These are phyloP conservation scores for Rhodotorula kratochvilovae DNA, from an alignment of 768 basidiomycete genomes.

Conservation along the genomic window DNA sequence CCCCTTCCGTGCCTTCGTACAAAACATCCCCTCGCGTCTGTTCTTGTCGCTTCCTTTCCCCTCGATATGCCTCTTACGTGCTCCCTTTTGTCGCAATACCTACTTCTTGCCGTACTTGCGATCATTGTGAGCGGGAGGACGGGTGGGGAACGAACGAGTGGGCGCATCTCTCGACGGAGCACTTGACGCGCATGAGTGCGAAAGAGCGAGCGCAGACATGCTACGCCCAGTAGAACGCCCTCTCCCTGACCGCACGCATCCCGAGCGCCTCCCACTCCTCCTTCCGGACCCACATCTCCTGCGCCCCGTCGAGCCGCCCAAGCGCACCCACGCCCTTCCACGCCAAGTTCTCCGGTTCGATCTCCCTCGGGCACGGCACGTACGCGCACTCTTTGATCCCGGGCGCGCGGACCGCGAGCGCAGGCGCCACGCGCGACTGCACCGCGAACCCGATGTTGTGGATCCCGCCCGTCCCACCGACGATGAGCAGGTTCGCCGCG, in stretches of 20 bases:
- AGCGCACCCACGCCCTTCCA: slow-evolving; percentile 95
- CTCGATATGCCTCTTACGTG: not conserved
- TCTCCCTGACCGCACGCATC: slow-evolving; percentile 48
- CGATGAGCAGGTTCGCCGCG: slow-evolving; percentile 76
- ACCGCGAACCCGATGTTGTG: slow-evolving; percentile 79
- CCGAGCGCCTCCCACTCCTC: no score
- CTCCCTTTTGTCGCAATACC: not conserved
- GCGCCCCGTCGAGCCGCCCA: slow-evolving; percentile 81
- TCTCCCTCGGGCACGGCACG: slow-evolving; percentile 87
- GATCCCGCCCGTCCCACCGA: slow-evolving; percentile 75
- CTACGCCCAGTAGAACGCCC: slow-evolving; percentile 43
- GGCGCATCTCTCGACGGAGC: no score
- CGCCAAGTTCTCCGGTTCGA: slow-evolving; percentile 79
- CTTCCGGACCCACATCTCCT: slow-evolving; percentile 90
- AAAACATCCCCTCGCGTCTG: not conserved
- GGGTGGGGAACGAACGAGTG: no score
- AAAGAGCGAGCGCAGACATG: no score
- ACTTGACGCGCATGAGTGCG: no score
- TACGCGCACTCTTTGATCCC: slow-evolving; percentile 62
- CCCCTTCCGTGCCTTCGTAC: not conserved
- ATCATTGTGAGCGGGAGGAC: no score
- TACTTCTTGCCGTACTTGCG: no score
- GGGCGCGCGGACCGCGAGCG: slow-evolving; percentile 58
- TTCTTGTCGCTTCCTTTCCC: not conserved
- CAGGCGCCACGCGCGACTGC: slow-evolving; percentile 75